These are phyloP conservation scores for Ligustrum vulgare DNA, from an alignment of 257 asterid genomes.

Conservation along the genomic window DNA sequence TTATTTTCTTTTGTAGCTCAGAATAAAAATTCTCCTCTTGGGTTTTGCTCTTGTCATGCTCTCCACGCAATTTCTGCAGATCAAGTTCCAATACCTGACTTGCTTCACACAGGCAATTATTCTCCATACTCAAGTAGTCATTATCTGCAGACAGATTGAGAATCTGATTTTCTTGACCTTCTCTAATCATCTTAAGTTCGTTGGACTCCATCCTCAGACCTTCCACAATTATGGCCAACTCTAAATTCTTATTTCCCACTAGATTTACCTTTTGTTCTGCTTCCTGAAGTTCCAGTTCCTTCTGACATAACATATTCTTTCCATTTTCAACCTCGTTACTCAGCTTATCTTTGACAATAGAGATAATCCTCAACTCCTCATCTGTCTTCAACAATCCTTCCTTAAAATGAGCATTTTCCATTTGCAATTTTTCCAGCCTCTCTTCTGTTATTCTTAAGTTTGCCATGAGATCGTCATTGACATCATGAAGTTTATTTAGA, in stretches of 20 bases:
- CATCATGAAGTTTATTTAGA: constrained; percentile 36
- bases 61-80: constrained; percentile 42
- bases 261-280: constrained; percentile 45
- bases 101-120: constrained; percentile 38
- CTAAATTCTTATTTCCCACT: constrained; percentile 42
- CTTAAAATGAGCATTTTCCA: constrained; percentile 44
- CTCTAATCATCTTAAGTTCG: constrained; percentile 34
- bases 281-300: constrained; percentile 43
- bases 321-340: constrained; percentile 40
- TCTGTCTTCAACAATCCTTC: constrained; percentile 48
- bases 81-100: constrained; percentile 38
- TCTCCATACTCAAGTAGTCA: constrained; percentile 44
- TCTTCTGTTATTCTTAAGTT: constrained; percentile 50
- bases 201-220: constrained; percentile 35
- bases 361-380: constrained; percentile 37
- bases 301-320: constrained; percentile 41
- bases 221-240: constrained; percentile 41
- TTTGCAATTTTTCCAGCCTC: constrained; percentile 50
- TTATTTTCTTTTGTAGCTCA: constrained; percentile 48
- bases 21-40: constrained; percentile 44
- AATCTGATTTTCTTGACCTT: constrained; percentile 43
- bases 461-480: constrained; percentile 42
- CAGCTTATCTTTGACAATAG: constrained; percentile 41
- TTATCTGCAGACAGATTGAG: constrained; percentile 41
- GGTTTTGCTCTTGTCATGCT: constrained; percentile 39